Conservation (phyloP, 2,329 filamentous ascomycete species). For the Beauveria medogensis region DNA sequence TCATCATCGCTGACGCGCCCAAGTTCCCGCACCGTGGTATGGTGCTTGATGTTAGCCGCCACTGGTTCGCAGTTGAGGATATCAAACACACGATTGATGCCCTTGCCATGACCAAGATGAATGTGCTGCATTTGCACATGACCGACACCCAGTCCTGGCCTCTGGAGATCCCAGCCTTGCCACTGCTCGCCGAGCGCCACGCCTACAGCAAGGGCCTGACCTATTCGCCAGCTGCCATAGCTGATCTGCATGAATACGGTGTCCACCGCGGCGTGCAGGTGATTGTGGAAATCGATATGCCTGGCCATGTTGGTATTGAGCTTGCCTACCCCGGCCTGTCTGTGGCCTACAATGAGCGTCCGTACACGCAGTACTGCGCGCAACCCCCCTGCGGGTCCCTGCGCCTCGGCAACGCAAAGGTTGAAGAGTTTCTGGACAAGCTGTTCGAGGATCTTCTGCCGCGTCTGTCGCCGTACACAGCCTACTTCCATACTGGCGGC, state of each 20-base stretch:
- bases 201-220: constrained; percentile 60
- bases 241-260: constrained; percentile 62
- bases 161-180: constrained; percentile 64
- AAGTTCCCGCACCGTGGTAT: constrained; percentile 71
- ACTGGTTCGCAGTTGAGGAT: constrained; percentile 58
- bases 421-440: constrained; percentile 62
- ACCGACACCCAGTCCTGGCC: constrained; percentile 85
- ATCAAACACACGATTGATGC: constrained; percentile 72
- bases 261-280: constrained; percentile 60
- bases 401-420: constrained; percentile 64
- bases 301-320: constrained; percentile 66
- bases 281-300: constrained; percentile 73
- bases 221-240: constrained; percentile 60
- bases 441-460: constrained; percentile 73
- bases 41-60: constrained; percentile 69
- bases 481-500: constrained; percentile 79
- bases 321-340: constrained; percentile 64
- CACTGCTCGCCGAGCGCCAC: constrained; percentile 56
- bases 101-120: constrained; percentile 72
- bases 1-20: constrained; percentile 69
- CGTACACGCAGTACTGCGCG: constrained; percentile 51
- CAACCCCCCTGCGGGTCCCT: constrained; percentile 62
- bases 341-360: constrained; percentile 50
- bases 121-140: constrained; percentile 70
- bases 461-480: constrained; percentile 57